Percentiles rank a stretch among this genome's conserved stretches.
Evolutionary conservation across 1,284 basidiomycete species (phyloP).

Genomic region (Mixia osmundae): DNA sequence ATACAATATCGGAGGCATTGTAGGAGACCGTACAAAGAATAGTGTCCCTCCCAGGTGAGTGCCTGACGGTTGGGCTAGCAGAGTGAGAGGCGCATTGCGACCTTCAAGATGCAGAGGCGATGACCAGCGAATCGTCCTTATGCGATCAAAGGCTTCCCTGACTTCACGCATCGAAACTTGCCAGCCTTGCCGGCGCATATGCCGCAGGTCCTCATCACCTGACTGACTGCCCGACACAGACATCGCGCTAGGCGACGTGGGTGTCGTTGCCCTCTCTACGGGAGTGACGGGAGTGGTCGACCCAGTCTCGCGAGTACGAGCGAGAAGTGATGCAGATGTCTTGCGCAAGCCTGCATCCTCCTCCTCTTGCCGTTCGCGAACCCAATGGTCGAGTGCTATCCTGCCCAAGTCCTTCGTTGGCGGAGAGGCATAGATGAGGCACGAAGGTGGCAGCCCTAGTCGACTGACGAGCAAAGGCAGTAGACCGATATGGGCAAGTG

Average conservation of each 20-base stretch:
- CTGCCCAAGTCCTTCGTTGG: conserved; percentile 92
- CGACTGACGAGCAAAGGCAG: conserved; percentile 23
- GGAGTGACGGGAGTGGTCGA: not conserved
- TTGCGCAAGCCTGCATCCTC: conserved; percentile 11
- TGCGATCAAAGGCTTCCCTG: conserved; percentile 4
- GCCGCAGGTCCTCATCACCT: not conserved
- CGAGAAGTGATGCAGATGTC: not conserved
- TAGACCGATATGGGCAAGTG: conserved; percentile 63
- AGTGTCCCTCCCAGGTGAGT: conserved; percentile 92
- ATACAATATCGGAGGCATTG: conserved; percentile 77
- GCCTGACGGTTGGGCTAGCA: conserved; percentile 88
- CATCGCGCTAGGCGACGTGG: too few species aligned
- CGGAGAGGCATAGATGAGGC: conserved; percentile 84
- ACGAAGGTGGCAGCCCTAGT: conserved; percentile 62
- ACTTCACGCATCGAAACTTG: conserved; percentile 2
- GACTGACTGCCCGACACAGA: too few species aligned
- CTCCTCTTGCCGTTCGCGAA: conserved; percentile 10
- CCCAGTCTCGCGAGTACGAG: too few species aligned
- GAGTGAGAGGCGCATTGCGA: conserved; percentile 31
- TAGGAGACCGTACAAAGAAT: conserved; percentile 90
- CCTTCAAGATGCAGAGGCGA: conserved; percentile 59
- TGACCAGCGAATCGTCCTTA: conserved; percentile 1
- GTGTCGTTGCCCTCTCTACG: too few species aligned
- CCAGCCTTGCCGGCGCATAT: not conserved
- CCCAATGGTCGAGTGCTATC: conserved; percentile 33